phyloP scores from a whole-genome alignment of 371 early-diverging fungal species.

The Apophysomyces sp. region DNA sequence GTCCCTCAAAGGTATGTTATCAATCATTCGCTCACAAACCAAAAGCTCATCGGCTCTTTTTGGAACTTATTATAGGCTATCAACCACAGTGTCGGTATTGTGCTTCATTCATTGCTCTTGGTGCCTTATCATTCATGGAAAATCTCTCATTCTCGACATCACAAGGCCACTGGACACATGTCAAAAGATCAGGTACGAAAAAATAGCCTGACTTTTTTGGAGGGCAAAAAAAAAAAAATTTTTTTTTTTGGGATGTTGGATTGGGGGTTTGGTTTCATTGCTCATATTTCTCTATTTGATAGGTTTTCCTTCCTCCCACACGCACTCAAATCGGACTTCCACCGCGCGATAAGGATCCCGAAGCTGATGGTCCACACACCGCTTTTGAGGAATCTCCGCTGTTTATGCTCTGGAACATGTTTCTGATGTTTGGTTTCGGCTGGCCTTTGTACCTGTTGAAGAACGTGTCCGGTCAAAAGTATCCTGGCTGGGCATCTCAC shows the following conservation, averaged over 20 bases:
- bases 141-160: conserved; percentile 78
- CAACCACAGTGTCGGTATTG: conserved; percentile 81
- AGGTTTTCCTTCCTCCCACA: conserved; percentile 80
- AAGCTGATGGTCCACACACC: conserved; percentile 43
- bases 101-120: conserved; percentile 78
- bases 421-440: conserved; percentile 70
- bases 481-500: conserved; percentile 76
- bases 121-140: conserved; percentile 85
- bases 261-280: too few relatives aligned
- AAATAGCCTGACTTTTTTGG: background rate
- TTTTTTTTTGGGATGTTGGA: conserved; percentile 1
- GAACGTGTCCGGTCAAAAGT: conserved; percentile 73
- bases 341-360: conserved; percentile 28
- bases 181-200: conserved; percentile 67
- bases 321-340: conserved; percentile 52
- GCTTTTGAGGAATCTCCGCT: conserved; percentile 69
- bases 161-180: conserved; percentile 82
- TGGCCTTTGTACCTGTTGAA: conserved; percentile 82
- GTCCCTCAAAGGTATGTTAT: conserved; percentile 55
- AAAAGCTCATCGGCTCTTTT: too few relatives aligned
- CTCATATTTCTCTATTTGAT: background rate
- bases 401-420: conserved; percentile 53
- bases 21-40: too few relatives aligned
- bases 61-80: too few relatives aligned
- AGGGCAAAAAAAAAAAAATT: conserved; percentile 5